Evolutionary conservation across 2,329 filamentous ascomycete species (phyloP), one percentile per base, ranked within the genome.

Genomic region (Xylariaceae sp.): DNA sequence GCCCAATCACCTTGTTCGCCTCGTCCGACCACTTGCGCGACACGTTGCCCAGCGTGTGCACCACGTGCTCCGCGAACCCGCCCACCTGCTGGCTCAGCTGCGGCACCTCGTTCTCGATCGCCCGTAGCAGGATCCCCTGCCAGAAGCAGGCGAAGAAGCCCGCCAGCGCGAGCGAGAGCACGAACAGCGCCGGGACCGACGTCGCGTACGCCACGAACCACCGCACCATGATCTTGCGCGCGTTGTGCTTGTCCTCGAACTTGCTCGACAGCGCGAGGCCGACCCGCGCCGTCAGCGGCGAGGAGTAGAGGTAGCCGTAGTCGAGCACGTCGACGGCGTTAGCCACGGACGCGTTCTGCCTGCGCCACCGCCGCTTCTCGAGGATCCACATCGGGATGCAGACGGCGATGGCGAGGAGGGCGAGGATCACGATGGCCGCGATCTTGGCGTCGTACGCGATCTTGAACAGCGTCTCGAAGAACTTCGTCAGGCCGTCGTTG

Each of bases 121-220:
- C 69, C 46, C 70, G 76, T 38, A 95, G 74, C n/a, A 96, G 68
- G 38, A 90, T 71, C 50, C 76, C 84, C 66, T 95, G 88, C 60
- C 85, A 92, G 24, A 89, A 68, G 60, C 87, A 94, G 16, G 85
- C 80, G 53, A 94, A 77, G 31, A 94, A 74, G 3, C 88, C 88
- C 2, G 88, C 87, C 8, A 94, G 56, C 8, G 84, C 89, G 28
- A 96, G 78, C 4, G 83, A 82, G 5, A 96, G 73, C 5, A 96
- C 77, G 54, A 96, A 89, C n/a, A 96, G 69, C 13, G 88, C 89
- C 0, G 87, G 78, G 0, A 83, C 66, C 1, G 88, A 88, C 0
- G 88, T 95, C n/a, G 81, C 81, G 59, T 96, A 96, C 7, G 89
- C 85, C 47, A 92, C 70, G 36, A 79, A 78, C 88, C 89, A 96